phyloP scores from a whole-genome alignment of 1,284 basidiomycete species.

The Cutaneotrichosporon cyanovorans region DNA sequence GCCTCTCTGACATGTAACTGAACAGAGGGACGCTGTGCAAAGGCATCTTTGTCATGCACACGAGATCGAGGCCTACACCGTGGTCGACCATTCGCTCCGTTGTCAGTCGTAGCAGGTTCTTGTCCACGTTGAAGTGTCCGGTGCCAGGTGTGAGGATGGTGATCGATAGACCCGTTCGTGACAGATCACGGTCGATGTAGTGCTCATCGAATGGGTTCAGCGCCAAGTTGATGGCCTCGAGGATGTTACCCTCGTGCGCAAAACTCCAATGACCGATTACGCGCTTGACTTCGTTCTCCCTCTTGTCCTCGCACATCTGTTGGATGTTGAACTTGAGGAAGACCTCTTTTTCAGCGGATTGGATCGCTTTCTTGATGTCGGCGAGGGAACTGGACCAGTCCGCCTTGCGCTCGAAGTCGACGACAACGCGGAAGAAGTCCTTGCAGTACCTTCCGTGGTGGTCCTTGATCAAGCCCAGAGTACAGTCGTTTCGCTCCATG shows the following conservation, averaged over 20 bases:
- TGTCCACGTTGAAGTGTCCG: slow-evolving; percentile 87
- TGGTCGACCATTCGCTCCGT: slow-evolving; percentile 94
- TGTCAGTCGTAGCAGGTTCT: slow-evolving; percentile 80
- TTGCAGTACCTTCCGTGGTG: slow-evolving; percentile 77
- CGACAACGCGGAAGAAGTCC: slow-evolving; percentile 91
- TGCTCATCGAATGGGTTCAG: slow-evolving; percentile 91
- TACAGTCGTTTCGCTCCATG: slow-evolving; percentile 37
- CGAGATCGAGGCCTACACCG: slow-evolving; percentile 81
- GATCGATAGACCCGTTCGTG: slow-evolving; percentile 79
- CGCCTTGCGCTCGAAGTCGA: slow-evolving; percentile 78
- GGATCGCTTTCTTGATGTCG: slow-evolving; percentile 77
- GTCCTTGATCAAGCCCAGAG: slow-evolving; percentile 62
- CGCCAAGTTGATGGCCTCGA: slow-evolving; percentile 89
- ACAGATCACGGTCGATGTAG: slow-evolving; percentile 91
- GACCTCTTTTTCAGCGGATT: slow-evolving; percentile 80
- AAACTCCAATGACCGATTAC: slow-evolving; percentile 45
- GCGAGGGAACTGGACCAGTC: slow-evolving; percentile 84
- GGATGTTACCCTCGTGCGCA: slow-evolving; percentile 84
- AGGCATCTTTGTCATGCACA: slow-evolving; percentile 86
- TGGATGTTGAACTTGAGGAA: slow-evolving; percentile 68
- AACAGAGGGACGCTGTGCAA: slow-evolving; percentile 86
- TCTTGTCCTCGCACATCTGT: slow-evolving; percentile 33
- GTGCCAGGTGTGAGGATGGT: slow-evolving; percentile 89
- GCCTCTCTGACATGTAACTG: slow-evolving; percentile 51
- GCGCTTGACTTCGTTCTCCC: slow-evolving; percentile 28